Percentiles rank a stretch among this genome's conserved stretches.
Evolutionary conservation across 371 early-diverging fungal genomes (phyloP).

Genomic region (Basidiobolus meristosporus): DNA sequence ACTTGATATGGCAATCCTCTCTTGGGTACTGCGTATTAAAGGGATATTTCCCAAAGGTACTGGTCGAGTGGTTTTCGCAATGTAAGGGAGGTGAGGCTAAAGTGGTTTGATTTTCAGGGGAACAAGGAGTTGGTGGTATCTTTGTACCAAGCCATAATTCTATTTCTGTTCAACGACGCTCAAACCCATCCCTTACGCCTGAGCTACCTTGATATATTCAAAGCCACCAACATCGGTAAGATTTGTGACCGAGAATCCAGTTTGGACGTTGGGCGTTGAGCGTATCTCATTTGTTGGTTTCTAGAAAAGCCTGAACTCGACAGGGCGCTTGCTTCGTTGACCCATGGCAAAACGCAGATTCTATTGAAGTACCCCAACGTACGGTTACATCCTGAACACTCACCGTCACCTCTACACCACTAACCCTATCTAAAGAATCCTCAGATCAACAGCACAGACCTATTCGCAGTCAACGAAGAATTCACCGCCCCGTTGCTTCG

Average conservation of each 20-base stretch:
- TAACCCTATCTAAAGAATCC: too few relatives aligned
- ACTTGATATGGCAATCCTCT: slow-evolving; percentile 66
- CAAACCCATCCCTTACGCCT: slow-evolving; percentile 10
- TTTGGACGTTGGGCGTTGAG: too few relatives aligned
- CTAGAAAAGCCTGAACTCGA: slow-evolving; percentile 42
- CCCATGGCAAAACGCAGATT: slow-evolving; percentile 56
- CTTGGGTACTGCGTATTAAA: slow-evolving; percentile 57
- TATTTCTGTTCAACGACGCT: slow-evolving; percentile 55
- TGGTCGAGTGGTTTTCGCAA: too few relatives aligned
- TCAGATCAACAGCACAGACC: slow-evolving; percentile 19
- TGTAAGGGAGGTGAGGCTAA: too few relatives aligned
- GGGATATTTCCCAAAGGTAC: slow-evolving; percentile 35
- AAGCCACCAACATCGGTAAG: slow-evolving; percentile 32
- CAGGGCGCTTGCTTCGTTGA: slow-evolving; percentile 64
- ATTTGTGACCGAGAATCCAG: background rate
- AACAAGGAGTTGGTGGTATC: slow-evolving; percentile 52
- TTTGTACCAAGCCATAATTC: slow-evolving; percentile 47
- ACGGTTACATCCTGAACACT: too few relatives aligned
- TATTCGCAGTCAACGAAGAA: slow-evolving; percentile 36
- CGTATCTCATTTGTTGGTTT: background rate
- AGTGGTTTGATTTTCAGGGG: slow-evolving; percentile 12
- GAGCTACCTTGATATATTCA: slow-evolving; percentile 40
- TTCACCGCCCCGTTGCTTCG: slow-evolving; percentile 40
- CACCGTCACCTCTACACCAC: too few relatives aligned
- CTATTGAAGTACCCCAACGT: slow-evolving; percentile 35